Base-by-base conservation (phyloP, 495 filamentous ascomycete genomes). In the Aspergillus incahuasiensis region DNA sequence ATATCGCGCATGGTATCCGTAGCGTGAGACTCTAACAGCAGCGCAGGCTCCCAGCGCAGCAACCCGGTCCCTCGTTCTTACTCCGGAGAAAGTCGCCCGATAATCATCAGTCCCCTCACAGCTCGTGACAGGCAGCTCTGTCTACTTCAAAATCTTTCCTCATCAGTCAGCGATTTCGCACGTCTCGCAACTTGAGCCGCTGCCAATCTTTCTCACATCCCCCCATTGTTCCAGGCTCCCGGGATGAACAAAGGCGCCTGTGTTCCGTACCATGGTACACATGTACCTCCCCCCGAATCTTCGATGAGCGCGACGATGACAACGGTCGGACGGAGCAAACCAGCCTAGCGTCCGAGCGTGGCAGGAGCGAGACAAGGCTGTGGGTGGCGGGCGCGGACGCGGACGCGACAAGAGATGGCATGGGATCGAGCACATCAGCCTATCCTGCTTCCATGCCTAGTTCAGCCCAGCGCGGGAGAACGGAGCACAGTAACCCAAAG, bases 201-300 rank as follows among this genome's bases (percentile, higher is more conserved):
- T 60, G 48, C 30, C 48, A 56, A 58, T 58, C 61, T 61, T 64
- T 28, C 8, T 11, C 32, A 7, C 58, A 41, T 64, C 48, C 52
- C 43, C 55, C 34, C 34, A 28, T 21, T 48, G 53, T 49, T 54
- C 34, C 51, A 34, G 19, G 35, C 13, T 7, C 30, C 44, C 22
- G 20, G 50, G 25, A 52, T 48, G 48, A 19, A 53, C 47, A 41
- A 41, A 22, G 20, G 21, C 22, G 21, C 9, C 47, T 22, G 46
- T 28, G 16, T 13, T 20, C 20, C n/a, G 47, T 35, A 22, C 11
- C 19, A 35, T 35, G 32, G 12, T 35, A 35, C 32, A 35, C 43
- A 21, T 44, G 41, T 44, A 46, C 11, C 21, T 30, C 22, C 30
- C 43, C 50, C 13, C 5, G 9, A 35, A 6, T 58, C 48, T 15